Evolutionary conservation across 805 yeast species (phyloP), one percentile per base, ranked within the genome.

Genomic region (Monosporozyma aquatica): DNA sequence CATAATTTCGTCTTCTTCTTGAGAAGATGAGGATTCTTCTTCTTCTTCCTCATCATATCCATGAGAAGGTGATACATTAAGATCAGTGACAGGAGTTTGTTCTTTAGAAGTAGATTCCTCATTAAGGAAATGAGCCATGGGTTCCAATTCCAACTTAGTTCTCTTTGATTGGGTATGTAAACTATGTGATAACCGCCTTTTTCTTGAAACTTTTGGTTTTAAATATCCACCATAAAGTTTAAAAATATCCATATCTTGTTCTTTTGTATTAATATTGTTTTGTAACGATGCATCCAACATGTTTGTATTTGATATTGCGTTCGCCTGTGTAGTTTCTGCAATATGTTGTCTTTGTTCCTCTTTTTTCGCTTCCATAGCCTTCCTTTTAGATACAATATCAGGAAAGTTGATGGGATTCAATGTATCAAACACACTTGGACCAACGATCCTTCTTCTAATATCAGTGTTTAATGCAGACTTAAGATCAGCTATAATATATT

Each of bases 361-460:
- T 36, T 48, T 51, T 42, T 57, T 58, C 18, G 50, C 46, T 38
- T 61, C 59, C n/a, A 52, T 54, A 24, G 50, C 46, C 40, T 61
- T 50, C 25, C 64, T 58, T 49, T 70, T 58, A n/a, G 63, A 59
- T 40, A 66, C 44, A 20, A 65, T 55, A 3, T 70, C 72, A 1
- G 85, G 82, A 53, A 74, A 81, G 29, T 71, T 71, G 4, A 72
- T 74, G 30, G 78, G 79, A 43, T 75, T 72, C 49, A 87, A 66
- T 15, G 72, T 61, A 24, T 79, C 79, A 42, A 82, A 67, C 14
- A 87, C 74, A 1, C 71, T 68, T 0, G 92, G 86, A 0, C 83
- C 87, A 20, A 85, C 72, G 3, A 83, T 63, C 46, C 86, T 74
- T 53, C 79, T 90, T 49, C 83, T 69, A 20, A 87, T 74, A 61